phyloP scores from a whole-genome alignment of 192 early-diverging fungal genomes.

The Dimargaris verticillata region DNA sequence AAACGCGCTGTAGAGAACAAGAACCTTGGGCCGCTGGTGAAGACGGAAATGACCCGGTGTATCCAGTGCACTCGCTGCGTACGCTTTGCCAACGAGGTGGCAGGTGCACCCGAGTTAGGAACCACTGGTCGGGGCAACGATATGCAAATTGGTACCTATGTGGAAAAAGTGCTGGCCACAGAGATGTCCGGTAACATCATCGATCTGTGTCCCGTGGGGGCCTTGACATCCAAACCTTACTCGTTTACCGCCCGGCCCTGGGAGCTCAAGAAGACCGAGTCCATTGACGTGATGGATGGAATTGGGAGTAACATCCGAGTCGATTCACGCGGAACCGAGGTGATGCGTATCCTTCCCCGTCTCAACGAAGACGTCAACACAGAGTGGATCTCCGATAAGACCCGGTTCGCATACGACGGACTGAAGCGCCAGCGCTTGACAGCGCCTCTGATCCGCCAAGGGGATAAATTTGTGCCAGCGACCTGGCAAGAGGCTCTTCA shows the following conservation, averaged over 20 bases:
- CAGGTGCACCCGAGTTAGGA: slow-evolving; percentile 86
- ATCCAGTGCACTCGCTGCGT: slow-evolving; percentile 99
- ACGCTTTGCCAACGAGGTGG: slow-evolving; percentile 95
- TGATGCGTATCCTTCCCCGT: slow-evolving; percentile 89
- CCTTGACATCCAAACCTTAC: slow-evolving; percentile 93
- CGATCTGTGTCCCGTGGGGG: slow-evolving; percentile 96
- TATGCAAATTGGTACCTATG: slow-evolving; percentile 97
- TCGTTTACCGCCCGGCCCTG: slow-evolving; percentile 85
- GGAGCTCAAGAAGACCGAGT: slow-evolving; percentile 92
- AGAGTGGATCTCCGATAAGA: slow-evolving; percentile 99
- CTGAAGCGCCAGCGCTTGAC: slow-evolving; percentile 92
- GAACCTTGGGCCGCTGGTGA: slow-evolving; percentile 87
- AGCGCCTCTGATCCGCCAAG: slow-evolving; percentile 70
- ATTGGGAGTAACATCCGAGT: slow-evolving; percentile 91
- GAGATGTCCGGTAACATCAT: slow-evolving; percentile 97
- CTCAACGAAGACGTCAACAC: slow-evolving; percentile 97
- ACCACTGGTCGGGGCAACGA: slow-evolving; percentile 91
- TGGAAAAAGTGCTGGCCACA: slow-evolving; percentile 68
- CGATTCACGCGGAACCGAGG: slow-evolving; percentile 88
- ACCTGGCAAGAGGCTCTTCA: slow-evolving; percentile 78
- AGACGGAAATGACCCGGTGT: slow-evolving; percentile 94
- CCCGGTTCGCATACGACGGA: slow-evolving; percentile 86
- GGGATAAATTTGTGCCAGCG: slow-evolving; percentile 62
- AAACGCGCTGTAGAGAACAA: slow-evolving; percentile 98
- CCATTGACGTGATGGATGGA: slow-evolving; percentile 88